phyloP scores from a whole-genome alignment of 2,329 filamentous ascomycete species.

The Colletotrichum incanum region DNA sequence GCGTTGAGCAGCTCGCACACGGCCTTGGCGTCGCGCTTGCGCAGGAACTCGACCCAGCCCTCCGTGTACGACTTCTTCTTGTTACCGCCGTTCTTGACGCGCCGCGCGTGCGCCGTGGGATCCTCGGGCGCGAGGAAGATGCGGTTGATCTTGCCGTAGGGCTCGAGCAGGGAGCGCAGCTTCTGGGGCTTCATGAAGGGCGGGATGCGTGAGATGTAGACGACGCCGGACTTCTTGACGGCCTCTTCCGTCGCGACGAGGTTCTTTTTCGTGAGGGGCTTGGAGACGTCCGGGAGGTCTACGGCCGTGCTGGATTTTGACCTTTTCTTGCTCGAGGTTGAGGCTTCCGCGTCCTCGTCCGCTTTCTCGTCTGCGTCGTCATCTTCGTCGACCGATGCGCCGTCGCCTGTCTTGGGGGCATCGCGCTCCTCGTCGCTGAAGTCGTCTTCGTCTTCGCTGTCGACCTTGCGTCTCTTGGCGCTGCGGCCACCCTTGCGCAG shows the following conservation, averaged over 20 bases:
- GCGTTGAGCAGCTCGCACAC: slow-evolving; percentile 84
- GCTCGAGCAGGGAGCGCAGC: slow-evolving; percentile 80
- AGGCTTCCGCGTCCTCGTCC: slow-evolving; percentile 41
- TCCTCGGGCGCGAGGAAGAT: slow-evolving; percentile 87
- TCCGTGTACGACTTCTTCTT: slow-evolving; percentile 87
- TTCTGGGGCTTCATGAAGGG: slow-evolving; percentile 91
- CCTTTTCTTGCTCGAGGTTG: slow-evolving; percentile 49
- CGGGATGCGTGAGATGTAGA: slow-evolving; percentile 87
- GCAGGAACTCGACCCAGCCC: slow-evolving; percentile 88
- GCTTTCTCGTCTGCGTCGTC: slow-evolving; percentile 39
- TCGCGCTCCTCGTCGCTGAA: slow-evolving; percentile 56
- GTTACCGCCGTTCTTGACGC: slow-evolving; percentile 82
- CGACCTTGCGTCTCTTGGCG: slow-evolving; percentile 76
- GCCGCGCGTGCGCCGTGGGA: slow-evolving; percentile 74
- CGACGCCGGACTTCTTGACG: slow-evolving; percentile 81
- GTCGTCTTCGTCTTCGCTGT: slow-evolving; percentile 59
- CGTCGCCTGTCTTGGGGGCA: slow-evolving; percentile 52
- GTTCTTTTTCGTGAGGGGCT: slow-evolving; percentile 76
- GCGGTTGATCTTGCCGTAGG: slow-evolving; percentile 82
- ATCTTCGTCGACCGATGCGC: slow-evolving; percentile 51
- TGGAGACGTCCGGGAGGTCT: slow-evolving; percentile 65
- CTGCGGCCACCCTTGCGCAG: slow-evolving; percentile 75
- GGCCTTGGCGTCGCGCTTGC: slow-evolving; percentile 83
- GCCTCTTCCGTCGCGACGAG: slow-evolving; percentile 76
- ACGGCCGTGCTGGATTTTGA: slow-evolving; percentile 38